Percentiles rank a stretch among this genome's conserved stretches.
Conservation (phyloP, 2,329 filamentous ascomycete genomes). For the Xylaria multiplex region DNA sequence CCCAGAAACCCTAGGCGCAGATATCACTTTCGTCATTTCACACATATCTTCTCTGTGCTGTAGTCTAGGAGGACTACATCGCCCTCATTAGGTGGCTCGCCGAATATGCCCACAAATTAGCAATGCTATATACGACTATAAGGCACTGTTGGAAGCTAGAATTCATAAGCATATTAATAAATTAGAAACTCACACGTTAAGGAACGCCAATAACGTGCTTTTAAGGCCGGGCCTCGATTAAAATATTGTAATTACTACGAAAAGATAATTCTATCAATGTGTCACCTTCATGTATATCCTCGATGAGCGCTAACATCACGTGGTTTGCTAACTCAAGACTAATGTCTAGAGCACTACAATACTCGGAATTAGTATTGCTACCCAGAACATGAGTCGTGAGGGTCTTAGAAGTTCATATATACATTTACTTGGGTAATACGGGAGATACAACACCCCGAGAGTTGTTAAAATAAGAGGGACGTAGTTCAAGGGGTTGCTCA, state of each 20-base stretch:
- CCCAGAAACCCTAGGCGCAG: background rate
- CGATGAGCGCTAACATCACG: background rate
- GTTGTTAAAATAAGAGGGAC: no score
- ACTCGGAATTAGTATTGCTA: no score
- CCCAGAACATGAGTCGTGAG: no score
- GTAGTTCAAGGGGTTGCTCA: no score
- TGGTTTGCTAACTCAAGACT: constrained; percentile 8
- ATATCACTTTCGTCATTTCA: no score
- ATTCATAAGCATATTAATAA: background rate
- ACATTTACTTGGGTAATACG: no score
- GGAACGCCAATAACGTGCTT: background rate
- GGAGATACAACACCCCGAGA: no score
- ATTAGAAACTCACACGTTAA: background rate
- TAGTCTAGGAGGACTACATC: constrained; percentile 1
- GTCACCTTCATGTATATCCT: constrained; percentile 12
- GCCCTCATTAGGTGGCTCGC: background rate
- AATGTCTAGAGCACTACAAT: background rate
- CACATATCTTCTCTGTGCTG: background rate
- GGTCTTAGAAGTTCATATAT: no score
- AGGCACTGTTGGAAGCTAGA: constrained; percentile 18
- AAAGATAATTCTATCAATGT: background rate
- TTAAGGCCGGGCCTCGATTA: background rate
- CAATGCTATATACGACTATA: constrained; percentile 7
- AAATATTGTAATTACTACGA: background rate
- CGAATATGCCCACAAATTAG: background rate